These are phyloP conservation scores for Coemansia sp. DNA, from an alignment of 192 early-diverging fungal species.

Conservation along the genomic window DNA sequence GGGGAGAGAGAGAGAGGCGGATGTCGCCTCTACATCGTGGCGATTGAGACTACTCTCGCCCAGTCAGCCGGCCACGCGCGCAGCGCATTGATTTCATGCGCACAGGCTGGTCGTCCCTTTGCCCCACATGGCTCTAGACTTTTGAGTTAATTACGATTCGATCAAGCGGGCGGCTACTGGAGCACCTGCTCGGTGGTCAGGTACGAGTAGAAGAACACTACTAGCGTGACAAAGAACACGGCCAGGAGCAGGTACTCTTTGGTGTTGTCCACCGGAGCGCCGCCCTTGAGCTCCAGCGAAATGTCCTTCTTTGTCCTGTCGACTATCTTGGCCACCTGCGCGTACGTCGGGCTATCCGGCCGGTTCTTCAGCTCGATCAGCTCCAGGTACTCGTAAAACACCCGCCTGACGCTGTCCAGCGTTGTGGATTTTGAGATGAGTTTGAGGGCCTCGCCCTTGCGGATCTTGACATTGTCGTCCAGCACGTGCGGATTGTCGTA, in stretches of 20 bases:
- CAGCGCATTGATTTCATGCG: too few relatives aligned
- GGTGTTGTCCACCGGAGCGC: constrained; percentile 41
- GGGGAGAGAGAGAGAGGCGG: too few relatives aligned
- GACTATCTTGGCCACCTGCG: constrained; percentile 52
- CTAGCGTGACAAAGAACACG: constrained; percentile 16
- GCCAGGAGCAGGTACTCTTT: constrained; percentile 30
- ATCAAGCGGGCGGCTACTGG: not conserved
- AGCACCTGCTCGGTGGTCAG: not conserved
- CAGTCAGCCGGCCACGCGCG: too few relatives aligned
- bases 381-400: constrained; percentile 62
- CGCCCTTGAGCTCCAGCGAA: constrained; percentile 31
- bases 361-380: constrained; percentile 58
- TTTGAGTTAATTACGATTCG: too few relatives aligned
- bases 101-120: too few relatives aligned
- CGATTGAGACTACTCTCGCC: too few relatives aligned
- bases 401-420: constrained; percentile 55
- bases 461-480: constrained; percentile 83
- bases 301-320: constrained; percentile 48
- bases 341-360: constrained; percentile 58
- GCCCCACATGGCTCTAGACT: too few relatives aligned
- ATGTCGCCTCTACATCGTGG: too few relatives aligned
- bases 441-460: constrained; percentile 75
- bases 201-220: constrained; percentile 32
- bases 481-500: constrained; percentile 84
- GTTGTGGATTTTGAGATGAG: constrained; percentile 56